Base-by-base conservation (phyloP, 257 asterid genomes). In the Prunella vulgaris region DNA sequence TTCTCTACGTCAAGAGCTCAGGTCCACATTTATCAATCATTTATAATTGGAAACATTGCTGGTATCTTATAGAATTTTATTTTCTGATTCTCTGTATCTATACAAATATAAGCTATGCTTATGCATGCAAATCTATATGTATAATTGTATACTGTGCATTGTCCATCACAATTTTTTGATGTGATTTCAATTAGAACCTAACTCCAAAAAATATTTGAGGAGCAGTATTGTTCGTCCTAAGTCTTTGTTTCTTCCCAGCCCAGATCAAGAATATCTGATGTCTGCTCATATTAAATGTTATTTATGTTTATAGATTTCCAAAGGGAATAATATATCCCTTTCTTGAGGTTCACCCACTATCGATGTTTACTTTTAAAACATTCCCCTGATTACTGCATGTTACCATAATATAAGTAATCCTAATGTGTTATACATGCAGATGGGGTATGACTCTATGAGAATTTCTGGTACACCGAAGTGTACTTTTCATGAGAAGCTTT, bases 21-120 rank as follows among this genome's bases (percentile, higher is more conserved):
- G 98, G 98, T 92, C 73, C 54, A 76, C 74, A 37, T 73, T 64
- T n/a, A 7, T 24, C 52, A 7, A 14, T 32, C 30, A 17, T 30
- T 15, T 68, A 51, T 68, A 69, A 9, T 48, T 64, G 64, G 51
- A 65, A 14, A 52, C 64, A 49, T 73, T 32, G 24, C 25, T 72
- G 58, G 51, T 22, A 5, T 53, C 70, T 54, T 20, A 48, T 44
- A 14, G 17, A 40, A 53, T 22, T 68, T 27, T 38, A 5, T 60
- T 62, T 15, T 35, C 63, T 46, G 27, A 32, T 60, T 10, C 56
- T 64, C 46, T 58, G 17, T 52, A 21, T 38, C 6, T 67, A 25
- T 62, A 51, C 24, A 30, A 21, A 42, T 25, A 40, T 30, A 12
- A 54, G 10, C 6, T 62, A 64, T 44, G 63, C 52, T 15, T 38